phyloP scores from a whole-genome alignment of 2,329 filamentous ascomycete genomes.

The Trichoderma arundinaceum region DNA sequence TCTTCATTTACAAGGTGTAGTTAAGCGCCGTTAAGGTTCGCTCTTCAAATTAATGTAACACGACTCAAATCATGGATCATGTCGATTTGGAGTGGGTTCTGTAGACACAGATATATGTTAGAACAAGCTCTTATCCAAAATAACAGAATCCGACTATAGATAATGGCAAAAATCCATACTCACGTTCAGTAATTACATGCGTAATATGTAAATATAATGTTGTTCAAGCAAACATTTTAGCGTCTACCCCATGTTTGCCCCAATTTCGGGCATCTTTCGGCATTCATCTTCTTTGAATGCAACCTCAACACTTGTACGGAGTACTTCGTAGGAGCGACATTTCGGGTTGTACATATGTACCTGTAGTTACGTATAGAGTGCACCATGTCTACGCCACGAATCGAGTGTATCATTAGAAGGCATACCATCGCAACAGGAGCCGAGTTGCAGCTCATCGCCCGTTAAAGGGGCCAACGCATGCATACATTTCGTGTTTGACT shows the following conservation, averaged over 20 bases:
- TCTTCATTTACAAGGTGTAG: too few species aligned
- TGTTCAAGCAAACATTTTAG: background rate
- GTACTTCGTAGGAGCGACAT: background rate
- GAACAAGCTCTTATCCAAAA: too few species aligned
- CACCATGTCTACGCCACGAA: background rate
- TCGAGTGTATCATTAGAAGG: too few species aligned
- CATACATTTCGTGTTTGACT: too few species aligned
- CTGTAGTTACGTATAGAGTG: background rate
- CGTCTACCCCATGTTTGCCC: background rate
- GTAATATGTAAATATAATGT: background rate
- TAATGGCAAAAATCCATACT: background rate
- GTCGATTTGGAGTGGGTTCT: too few species aligned
- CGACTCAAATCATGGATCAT: too few species aligned
- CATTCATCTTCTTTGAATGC: background rate
- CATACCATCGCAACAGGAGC: background rate
- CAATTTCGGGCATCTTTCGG: slow-evolving; percentile 2
- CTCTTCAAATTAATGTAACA: too few species aligned
- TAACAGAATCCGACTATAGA: too few species aligned
- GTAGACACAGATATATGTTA: too few species aligned
- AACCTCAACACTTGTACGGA: too few species aligned
- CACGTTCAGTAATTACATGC: background rate
- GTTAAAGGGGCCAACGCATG: background rate
- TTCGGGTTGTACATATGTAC: background rate
- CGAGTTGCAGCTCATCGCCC: background rate
- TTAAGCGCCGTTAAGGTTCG: too few species aligned